Evolutionary conservation across 768 basidiomycete genomes (phyloP).

Genomic region (Naganishia onofrii): DNA sequence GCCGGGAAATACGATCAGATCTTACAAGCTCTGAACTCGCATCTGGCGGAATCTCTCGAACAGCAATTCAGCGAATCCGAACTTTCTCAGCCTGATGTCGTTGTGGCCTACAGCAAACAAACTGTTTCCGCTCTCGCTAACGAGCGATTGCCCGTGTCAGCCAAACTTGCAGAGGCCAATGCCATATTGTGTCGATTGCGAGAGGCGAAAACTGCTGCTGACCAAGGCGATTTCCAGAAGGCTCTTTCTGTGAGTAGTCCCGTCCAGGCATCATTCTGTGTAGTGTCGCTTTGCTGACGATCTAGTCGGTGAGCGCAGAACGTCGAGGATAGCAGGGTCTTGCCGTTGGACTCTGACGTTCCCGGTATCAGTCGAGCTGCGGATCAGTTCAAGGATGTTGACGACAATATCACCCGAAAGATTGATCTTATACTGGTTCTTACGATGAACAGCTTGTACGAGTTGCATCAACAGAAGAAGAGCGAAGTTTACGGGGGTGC

Average conservation of each 20-base stretch:
- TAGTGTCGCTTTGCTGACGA: background rate
- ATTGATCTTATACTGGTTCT: slow-evolving; percentile 80
- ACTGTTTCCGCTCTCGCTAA: slow-evolving; percentile 55
- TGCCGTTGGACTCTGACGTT: slow-evolving; percentile 82
- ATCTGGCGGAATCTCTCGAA: slow-evolving; percentile 76
- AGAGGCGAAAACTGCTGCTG: slow-evolving; percentile 61
- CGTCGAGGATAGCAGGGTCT: slow-evolving; percentile 72
- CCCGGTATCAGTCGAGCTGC: slow-evolving; percentile 78
- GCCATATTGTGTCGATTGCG: slow-evolving; percentile 52
- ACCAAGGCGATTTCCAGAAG: slow-evolving; percentile 63
- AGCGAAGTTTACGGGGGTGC: slow-evolving; percentile 68
- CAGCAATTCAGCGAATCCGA: slow-evolving; percentile 61
- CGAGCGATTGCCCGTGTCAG: slow-evolving; percentile 13
- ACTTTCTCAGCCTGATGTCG: slow-evolving; percentile 66
- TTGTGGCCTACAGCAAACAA: slow-evolving; percentile 69
- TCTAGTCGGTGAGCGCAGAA: background rate
- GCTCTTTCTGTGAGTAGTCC: slow-evolving; percentile 69
- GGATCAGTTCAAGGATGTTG: slow-evolving; percentile 86
- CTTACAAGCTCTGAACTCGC: slow-evolving; percentile 77
- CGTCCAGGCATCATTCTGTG: background rate
- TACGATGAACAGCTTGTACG: slow-evolving; percentile 87
- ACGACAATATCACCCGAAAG: slow-evolving; percentile 78
- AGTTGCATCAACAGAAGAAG: slow-evolving; percentile 74
- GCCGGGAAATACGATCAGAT: slow-evolving; percentile 88
- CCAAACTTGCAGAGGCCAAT: slow-evolving; percentile 20